A percentile compares a stretch with the other conserved stretches of the same genome.
These are phyloP conservation scores for Diutina mesorugosa DNA, from an alignment of 1,139 yeast genomes.

Conservation along the genomic window DNA sequence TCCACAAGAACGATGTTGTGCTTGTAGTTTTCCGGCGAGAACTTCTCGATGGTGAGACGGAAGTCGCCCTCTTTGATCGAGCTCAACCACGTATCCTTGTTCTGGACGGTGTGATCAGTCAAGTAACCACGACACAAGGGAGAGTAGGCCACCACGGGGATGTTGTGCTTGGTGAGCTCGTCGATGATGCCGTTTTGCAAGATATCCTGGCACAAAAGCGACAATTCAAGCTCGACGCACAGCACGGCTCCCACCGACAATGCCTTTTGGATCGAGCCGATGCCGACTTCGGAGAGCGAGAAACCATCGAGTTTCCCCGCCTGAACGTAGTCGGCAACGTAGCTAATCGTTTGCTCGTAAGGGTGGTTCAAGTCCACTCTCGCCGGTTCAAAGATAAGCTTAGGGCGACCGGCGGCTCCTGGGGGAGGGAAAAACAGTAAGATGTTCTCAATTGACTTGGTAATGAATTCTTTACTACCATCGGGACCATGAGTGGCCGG, in stretches of 20 bases:
- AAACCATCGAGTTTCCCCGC: slow-evolving; percentile 51
- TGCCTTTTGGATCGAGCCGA: slow-evolving; percentile 46
- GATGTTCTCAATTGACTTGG: slow-evolving; percentile 36
- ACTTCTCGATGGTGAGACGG: slow-evolving; percentile 42
- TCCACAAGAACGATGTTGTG: slow-evolving; percentile 37
- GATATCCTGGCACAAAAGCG: slow-evolving; percentile 52
- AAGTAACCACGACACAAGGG: slow-evolving; percentile 74
- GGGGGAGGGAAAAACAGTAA: slow-evolving; percentile 31
- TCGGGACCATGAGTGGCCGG: slow-evolving; percentile 24
- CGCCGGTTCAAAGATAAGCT: slow-evolving; percentile 54
- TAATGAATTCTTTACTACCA: slow-evolving; percentile 35
- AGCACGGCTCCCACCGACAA: slow-evolving; percentile 34
- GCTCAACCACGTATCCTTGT: slow-evolving; percentile 16
- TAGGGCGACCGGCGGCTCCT: slow-evolving; percentile 12
- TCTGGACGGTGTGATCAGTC: slow-evolving; percentile 42
- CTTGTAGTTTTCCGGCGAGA: slow-evolving; percentile 39
- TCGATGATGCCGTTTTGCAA: slow-evolving; percentile 47
- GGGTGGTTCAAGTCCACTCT: slow-evolving; percentile 46
- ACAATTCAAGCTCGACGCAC: slow-evolving; percentile 66
- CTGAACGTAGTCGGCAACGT: slow-evolving; percentile 38
- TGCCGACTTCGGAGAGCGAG: slow-evolving; percentile 60
- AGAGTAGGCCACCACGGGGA: slow-evolving; percentile 67
- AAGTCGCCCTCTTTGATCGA: slow-evolving; percentile 37
- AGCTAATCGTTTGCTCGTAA: slow-evolving; percentile 34
- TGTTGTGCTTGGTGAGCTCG: slow-evolving; percentile 29